Percentiles rank a stretch among this genome's conserved stretches.
Evolutionary conservation across 805 yeast species (phyloP).

Genomic region (Yamadazyma sp.): DNA sequence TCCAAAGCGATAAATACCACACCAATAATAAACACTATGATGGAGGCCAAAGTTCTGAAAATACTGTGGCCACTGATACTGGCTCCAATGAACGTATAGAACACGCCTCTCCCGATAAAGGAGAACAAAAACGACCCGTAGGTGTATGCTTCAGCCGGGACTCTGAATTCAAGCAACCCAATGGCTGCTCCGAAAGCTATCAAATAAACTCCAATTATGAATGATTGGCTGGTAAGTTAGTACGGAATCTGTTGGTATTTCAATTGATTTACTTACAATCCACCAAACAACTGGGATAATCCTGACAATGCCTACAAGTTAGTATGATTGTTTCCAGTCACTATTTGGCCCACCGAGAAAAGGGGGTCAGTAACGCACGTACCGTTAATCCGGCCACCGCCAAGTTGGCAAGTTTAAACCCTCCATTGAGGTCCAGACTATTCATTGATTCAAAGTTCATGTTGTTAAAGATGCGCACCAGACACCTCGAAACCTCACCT

Average conservation of each 20-base stretch:
- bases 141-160: constrained; percentile 60
- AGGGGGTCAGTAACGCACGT: constrained; percentile 26
- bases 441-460: constrained; percentile 12
- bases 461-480: no score
- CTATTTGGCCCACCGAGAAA: background rate
- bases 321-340: no score
- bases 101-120: constrained; percentile 72
- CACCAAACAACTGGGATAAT: constrained; percentile 49
- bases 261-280: constrained; percentile 48
- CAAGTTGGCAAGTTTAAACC: constrained; percentile 53
- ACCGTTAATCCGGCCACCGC: constrained; percentile 55
- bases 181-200: constrained; percentile 54
- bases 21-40: constrained; percentile 62
- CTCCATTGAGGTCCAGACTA: constrained; percentile 39
- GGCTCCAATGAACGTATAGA: constrained; percentile 39
- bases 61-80: constrained; percentile 49
- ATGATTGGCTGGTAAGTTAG: constrained; percentile 23
- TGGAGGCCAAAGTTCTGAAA: constrained; percentile 57
- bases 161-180: constrained; percentile 48
- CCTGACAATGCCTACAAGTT: constrained; percentile 45
- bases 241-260: no score
- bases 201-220: constrained; percentile 59
- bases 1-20: constrained; percentile 60
- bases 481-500: no score
- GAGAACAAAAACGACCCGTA: constrained; percentile 70